Evolutionary conservation across 805 yeast species (phyloP), one percentile per base, ranked within the genome.

Genomic region (Metschnikowia santaceciliae): DNA sequence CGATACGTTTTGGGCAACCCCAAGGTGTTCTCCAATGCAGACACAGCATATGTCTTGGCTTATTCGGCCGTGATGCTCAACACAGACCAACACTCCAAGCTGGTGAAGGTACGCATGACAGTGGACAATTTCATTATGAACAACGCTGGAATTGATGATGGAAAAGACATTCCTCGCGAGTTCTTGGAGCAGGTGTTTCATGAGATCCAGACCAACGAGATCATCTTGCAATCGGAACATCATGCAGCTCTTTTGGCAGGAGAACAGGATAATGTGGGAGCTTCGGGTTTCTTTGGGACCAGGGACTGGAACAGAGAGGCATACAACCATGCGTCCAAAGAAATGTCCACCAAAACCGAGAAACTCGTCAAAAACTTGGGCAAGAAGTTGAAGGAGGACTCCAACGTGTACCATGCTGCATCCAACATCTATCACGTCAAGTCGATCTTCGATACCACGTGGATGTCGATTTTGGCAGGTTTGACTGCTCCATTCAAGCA

Each of bases 401-500:
- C 73, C 32, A 70, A 68, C 17, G 76, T 81, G 0, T 91, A 84
- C 63, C 88, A 89, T 66, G 81, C 84, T 17, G 97, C 97, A 0
- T 81, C 90, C 1, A 92, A 88, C 61, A 81, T 88, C 14, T 95
- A 90, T 59, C 97, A 92, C 64, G 96, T 92, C 14, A 86, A 81
- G 64, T 91, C 97, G 1, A 88, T 95, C 63, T 92, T 94, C 70
- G 97, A 92, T 61, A 89, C 89, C 15, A 72, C 88, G 41, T 94
- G 99, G 99, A 91, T 95, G 97, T 90, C 97, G 0, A 81, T 94
- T 44, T 76, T 94, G 57, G 98, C 98, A 6, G 97, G 96, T 0
- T 75, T 94, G 46, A 90, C 97, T 0, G 92, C 95, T 3, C 96
- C 97, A 5, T 90, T 91, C 73, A 90, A 86, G 63, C 97, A 90